phyloP scores from a whole-genome alignment of 164 flowering plant species.

The Tetracentron sinense region DNA sequence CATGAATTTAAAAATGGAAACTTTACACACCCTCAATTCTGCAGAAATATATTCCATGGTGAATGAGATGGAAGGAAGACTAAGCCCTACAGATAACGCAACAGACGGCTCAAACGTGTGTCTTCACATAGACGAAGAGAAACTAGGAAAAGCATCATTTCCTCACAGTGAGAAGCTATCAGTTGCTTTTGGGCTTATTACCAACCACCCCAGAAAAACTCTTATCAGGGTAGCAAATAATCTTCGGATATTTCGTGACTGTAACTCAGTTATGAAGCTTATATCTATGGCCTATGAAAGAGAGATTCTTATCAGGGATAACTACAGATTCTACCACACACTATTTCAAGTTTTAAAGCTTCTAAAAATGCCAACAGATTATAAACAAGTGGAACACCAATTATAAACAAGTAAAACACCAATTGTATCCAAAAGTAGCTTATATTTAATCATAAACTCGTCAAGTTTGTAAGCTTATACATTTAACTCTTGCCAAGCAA shows the following conservation, averaged over 20 bases:
- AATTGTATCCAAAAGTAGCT: slow-evolving; percentile 8
- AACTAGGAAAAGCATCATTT: slow-evolving; percentile 5
- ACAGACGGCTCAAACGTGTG: no score
- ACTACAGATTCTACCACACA: slow-evolving; percentile 22
- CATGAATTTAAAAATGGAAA: slow-evolving; percentile 13
- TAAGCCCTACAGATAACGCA: no score
- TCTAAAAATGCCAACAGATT: no score
- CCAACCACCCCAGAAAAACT: slow-evolving; percentile 1
- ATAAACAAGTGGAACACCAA: no score
- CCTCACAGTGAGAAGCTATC: slow-evolving; percentile 21
- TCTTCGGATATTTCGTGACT: slow-evolving; percentile 14
- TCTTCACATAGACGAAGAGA: not conserved
- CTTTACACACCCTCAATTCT: slow-evolving; percentile 7
- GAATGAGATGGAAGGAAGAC: slow-evolving; percentile 5
- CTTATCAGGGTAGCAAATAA: slow-evolving; percentile 21
- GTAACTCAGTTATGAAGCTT: slow-evolving; percentile 20
- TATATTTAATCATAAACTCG: slow-evolving; percentile 17
- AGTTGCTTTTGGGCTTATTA: slow-evolving; percentile 24
- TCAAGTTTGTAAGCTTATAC: no score
- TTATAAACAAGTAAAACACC: not conserved
- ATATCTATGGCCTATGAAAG: slow-evolving; percentile 15
- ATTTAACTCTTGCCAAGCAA: slow-evolving; percentile 13
- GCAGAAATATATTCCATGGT: slow-evolving; percentile 21
- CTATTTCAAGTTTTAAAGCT: no score
- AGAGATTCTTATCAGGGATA: slow-evolving; percentile 23